Percentiles rank a stretch among this genome's conserved stretches.
Evolutionary conservation across 1,284 basidiomycete genomes (phyloP).

Genomic region (Rhodotorula sp.): DNA sequence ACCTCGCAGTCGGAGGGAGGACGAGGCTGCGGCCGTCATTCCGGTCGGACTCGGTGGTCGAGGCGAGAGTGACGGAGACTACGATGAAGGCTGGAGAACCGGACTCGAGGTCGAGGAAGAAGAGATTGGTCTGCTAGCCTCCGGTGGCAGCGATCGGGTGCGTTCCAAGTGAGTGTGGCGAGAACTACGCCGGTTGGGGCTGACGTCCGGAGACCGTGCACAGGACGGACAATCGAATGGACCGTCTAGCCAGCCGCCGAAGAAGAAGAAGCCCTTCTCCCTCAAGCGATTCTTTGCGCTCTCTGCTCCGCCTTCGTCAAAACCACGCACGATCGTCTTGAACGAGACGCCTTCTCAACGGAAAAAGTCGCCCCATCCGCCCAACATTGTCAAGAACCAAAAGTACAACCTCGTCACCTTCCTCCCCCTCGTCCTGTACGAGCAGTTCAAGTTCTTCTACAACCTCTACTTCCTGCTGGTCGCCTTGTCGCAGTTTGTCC

Average conservation of each 20-base stretch:
- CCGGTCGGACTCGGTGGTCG: slow-evolving; percentile 19
- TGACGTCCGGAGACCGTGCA: neutral
- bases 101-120: slow-evolving; percentile 33
- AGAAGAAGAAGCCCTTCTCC: slow-evolving; percentile 1
- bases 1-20: neutral
- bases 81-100: slow-evolving; percentile 33
- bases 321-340: slow-evolving; percentile 30
- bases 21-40: neutral
- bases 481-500: slow-evolving; percentile 92
- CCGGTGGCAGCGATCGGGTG: slow-evolving; percentile 7
- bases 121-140: slow-evolving; percentile 18
- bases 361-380: slow-evolving; percentile 44
- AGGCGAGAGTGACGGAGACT: slow-evolving; percentile 38
- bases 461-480: slow-evolving; percentile 98
- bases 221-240: neutral
- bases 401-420: slow-evolving; percentile 96
- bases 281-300: slow-evolving; percentile 5
- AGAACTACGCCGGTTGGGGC: too few relatives aligned
- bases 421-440: slow-evolving; percentile 93
- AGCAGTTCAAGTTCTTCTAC: slow-evolving; percentile 99
- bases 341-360: slow-evolving; percentile 12
- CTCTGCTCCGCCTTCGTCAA: slow-evolving; percentile 4
- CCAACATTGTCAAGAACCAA: slow-evolving; percentile 94
- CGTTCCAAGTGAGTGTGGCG: neutral
- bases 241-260: neutral